A percentile compares a stretch with the other conserved stretches of the same genome.
These are phyloP conservation scores for Hypomyces rosellus DNA, from an alignment of 2,329 filamentous ascomycete genomes.

Conservation along the genomic window DNA sequence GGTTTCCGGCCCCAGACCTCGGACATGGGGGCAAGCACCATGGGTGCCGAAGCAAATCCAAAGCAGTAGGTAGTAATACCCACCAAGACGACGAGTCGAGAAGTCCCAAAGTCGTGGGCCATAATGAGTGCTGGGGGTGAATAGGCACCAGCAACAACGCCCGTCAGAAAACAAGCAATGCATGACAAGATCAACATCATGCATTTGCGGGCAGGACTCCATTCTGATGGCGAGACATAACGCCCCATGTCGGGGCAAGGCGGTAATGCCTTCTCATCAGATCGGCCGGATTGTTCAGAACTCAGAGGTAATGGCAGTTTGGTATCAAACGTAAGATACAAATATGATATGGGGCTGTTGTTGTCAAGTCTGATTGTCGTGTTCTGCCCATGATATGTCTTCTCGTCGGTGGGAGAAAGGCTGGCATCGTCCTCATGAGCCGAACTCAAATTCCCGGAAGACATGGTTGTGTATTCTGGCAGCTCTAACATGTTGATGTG, in stretches of 20 bases:
- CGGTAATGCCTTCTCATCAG: conserved; percentile 32
- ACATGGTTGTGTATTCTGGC: no score
- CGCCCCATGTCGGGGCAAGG: conserved; percentile 57
- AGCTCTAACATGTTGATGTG: no score
- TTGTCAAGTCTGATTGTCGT: conserved; percentile 5
- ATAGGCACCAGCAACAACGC: conserved; percentile 76
- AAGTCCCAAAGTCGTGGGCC: conserved; percentile 57
- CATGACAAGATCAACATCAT: conserved; percentile 69
- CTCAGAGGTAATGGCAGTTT: conserved; percentile 26
- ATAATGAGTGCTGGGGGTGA: conserved; percentile 63
- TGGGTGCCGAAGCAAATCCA: conserved; percentile 77
- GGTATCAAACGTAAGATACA: conserved; percentile 37
- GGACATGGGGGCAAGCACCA: conserved; percentile 81
- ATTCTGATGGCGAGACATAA: conserved; percentile 66
- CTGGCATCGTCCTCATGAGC: no score
- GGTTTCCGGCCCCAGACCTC: conserved; percentile 84
- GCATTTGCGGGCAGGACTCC: conserved; percentile 63
- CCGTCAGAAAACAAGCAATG: conserved; percentile 67
- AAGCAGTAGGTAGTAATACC: conserved; percentile 78
- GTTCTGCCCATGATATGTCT: background rate
- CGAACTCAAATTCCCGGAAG: no score
- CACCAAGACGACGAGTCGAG: conserved; percentile 57
- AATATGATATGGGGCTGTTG: conserved; percentile 27
- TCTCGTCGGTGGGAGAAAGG: background rate
- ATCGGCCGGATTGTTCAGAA: conserved; percentile 10